These are phyloP conservation scores for Amphicarpaea edgeworthii DNA, from an alignment of 306 rosid genomes.

Conservation along the genomic window DNA sequence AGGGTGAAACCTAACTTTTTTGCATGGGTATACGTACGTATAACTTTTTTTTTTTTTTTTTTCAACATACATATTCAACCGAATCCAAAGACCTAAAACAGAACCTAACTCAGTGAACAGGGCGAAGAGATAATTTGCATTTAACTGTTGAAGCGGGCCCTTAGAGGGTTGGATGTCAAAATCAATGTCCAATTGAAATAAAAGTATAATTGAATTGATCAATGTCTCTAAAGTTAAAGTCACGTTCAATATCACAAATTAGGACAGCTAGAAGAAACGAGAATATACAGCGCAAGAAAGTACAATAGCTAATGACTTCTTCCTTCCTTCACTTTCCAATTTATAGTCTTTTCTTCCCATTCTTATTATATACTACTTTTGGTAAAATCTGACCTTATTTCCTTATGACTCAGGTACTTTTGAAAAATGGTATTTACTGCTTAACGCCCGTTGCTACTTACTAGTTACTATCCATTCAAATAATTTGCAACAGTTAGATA, in stretches of 20 bases:
- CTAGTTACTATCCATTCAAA: too few relatives aligned
- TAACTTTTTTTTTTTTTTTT: constrained; percentile 1
- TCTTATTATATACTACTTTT: constrained; percentile 5
- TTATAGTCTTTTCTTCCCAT: not conserved
- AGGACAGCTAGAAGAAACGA: not conserved
- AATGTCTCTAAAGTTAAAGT: not conserved
- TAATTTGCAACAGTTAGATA: too few relatives aligned
- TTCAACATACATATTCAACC: not conserved
- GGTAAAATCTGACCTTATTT: not conserved
- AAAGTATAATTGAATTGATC: not conserved
- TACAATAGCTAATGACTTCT: not conserved
- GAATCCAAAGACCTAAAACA: not conserved
- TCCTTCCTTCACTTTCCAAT: not conserved
- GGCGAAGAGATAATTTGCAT: too few relatives aligned
- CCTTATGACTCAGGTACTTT: not conserved
- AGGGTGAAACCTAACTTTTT: not conserved
- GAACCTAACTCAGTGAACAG: not conserved
- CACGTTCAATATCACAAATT: not conserved
- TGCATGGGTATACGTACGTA: not conserved
- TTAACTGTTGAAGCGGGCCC: not conserved
- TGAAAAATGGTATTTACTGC: not conserved
- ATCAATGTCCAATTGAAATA: not conserved
- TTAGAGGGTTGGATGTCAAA: not conserved
- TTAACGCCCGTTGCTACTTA: too few relatives aligned
- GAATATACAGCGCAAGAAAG: not conserved